A percentile compares a stretch with the other conserved stretches of the same genome.
Evolutionary conservation across 306 rosid species (phyloP).

Genomic region (Neltuma alba): DNA sequence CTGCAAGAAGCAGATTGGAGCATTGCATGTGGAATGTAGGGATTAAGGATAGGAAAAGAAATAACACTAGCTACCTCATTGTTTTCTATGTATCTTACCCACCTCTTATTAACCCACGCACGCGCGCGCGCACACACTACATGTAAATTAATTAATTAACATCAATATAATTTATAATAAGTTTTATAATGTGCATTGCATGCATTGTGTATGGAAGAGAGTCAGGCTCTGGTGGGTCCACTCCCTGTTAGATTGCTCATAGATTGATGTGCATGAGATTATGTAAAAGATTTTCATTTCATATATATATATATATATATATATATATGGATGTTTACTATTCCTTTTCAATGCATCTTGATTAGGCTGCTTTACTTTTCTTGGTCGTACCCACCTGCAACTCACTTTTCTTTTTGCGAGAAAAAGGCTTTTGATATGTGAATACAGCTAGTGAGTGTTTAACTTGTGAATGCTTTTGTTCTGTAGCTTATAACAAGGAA

Average conservation of each 20-base stretch:
- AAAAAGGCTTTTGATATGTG: neutral
- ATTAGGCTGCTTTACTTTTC: no score
- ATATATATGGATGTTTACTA: no score
- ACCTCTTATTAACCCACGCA: neutral
- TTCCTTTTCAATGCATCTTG: no score
- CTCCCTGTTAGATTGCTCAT: no score
- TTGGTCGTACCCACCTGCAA: no score
- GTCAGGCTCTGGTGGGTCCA: neutral
- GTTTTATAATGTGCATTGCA: neutral
- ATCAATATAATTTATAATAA: no score
- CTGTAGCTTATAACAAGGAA: neutral
- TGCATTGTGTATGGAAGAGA: no score
- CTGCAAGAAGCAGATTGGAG: neutral
- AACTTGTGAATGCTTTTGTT: neutral
- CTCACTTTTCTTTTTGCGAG: neutral
- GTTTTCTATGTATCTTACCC: neutral
- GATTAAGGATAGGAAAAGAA: neutral
- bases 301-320: no score
- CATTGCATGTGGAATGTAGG: neutral
- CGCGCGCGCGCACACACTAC: no score
- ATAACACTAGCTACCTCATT: no score
- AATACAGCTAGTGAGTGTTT: neutral
- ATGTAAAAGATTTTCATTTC: neutral
- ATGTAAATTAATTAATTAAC: neutral
- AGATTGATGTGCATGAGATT: no score